Conservation (phyloP, 495 filamentous ascomycete genomes). For the Penicillium soppii region DNA sequence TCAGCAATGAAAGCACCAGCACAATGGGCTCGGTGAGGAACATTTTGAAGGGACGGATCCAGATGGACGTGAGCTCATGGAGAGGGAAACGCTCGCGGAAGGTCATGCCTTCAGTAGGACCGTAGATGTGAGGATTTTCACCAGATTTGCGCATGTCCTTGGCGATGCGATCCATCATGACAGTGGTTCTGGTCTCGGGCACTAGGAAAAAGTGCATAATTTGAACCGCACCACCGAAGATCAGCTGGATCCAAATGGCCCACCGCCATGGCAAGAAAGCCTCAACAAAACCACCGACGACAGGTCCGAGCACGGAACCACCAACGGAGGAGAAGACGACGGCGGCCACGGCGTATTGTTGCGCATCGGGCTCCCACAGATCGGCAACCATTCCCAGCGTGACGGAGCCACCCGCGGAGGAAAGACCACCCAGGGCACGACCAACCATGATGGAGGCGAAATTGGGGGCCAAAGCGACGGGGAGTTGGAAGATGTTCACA, state of each 20-base stretch:
- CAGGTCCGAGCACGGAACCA: slow-evolving; percentile 60
- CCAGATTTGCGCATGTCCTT: slow-evolving; percentile 53
- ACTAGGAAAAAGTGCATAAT: slow-evolving; percentile 52
- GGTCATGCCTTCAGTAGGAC: slow-evolving; percentile 60
- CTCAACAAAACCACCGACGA: slow-evolving; percentile 61
- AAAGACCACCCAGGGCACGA: slow-evolving; percentile 57
- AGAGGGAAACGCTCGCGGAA: slow-evolving; percentile 59
- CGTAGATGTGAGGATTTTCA: slow-evolving; percentile 57
- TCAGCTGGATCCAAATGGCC: slow-evolving; percentile 60
- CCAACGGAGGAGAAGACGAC: slow-evolving; percentile 65
- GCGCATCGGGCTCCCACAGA: slow-evolving; percentile 59
- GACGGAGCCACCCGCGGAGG: slow-evolving; percentile 61
- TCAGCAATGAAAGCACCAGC: slow-evolving; percentile 55
- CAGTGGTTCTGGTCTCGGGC: slow-evolving; percentile 57
- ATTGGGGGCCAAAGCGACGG: slow-evolving; percentile 52
- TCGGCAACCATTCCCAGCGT: slow-evolving; percentile 64
- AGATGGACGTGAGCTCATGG: slow-evolving; percentile 54
- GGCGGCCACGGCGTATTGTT: slow-evolving; percentile 61
- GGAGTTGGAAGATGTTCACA: slow-evolving; percentile 60
- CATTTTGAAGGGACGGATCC: slow-evolving; percentile 62
- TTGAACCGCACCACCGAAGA: slow-evolving; percentile 58
- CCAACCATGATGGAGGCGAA: slow-evolving; percentile 57
- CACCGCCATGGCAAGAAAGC: slow-evolving; percentile 51
- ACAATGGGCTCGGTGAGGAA: slow-evolving; percentile 62
- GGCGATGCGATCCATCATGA: slow-evolving; percentile 61